Percentiles rank a stretch among this genome's conserved stretches.
Evolutionary conservation across 2,329 filamentous ascomycete genomes (phyloP).

Genomic region (Stromatinia cepivora): DNA sequence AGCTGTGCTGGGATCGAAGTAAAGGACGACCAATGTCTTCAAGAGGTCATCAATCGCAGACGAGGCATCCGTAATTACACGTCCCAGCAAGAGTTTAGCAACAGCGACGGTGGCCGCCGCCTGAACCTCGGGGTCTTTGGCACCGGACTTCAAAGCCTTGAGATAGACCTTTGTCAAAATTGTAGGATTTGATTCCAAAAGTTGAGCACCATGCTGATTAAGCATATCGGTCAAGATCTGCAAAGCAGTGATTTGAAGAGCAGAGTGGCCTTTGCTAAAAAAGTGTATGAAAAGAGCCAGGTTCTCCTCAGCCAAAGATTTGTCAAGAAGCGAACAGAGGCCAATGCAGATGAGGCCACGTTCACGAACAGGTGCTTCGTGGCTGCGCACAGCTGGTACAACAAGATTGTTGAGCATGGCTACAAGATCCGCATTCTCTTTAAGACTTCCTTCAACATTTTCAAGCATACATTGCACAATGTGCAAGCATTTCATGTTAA

Average conservation of each 20-base stretch:
- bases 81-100: constrained; percentile 81
- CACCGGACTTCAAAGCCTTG: constrained; percentile 73
- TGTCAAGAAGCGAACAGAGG: constrained; percentile 86
- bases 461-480: constrained; percentile 97
- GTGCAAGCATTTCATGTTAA: constrained; percentile 97
- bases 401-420: constrained; percentile 98
- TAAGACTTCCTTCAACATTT: constrained; percentile 83
- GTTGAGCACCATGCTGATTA: constrained; percentile 80
- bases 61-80: constrained; percentile 65
- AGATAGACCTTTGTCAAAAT: constrained; percentile 78
- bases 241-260: constrained; percentile 83
- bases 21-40: constrained; percentile 78
- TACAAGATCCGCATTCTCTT: constrained; percentile 87
- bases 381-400: constrained; percentile 89
- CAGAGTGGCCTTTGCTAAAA: constrained; percentile 88
- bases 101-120: constrained; percentile 78
- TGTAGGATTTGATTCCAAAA: constrained; percentile 65
- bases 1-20: constrained; percentile 83
- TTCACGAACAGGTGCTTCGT: constrained; percentile 90
- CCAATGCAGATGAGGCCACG: constrained; percentile 86
- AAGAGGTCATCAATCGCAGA: constrained; percentile 72
- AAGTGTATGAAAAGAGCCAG: constrained; percentile 92
- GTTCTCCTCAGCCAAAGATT: constrained; percentile 89
- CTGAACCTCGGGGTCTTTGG: constrained; percentile 71
- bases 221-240: constrained; percentile 93